Evolutionary conservation across 2,329 filamentous ascomycete genomes (phyloP), one percentile per base, ranked within the genome.

Genomic region (Hypocrella siamensis): DNA sequence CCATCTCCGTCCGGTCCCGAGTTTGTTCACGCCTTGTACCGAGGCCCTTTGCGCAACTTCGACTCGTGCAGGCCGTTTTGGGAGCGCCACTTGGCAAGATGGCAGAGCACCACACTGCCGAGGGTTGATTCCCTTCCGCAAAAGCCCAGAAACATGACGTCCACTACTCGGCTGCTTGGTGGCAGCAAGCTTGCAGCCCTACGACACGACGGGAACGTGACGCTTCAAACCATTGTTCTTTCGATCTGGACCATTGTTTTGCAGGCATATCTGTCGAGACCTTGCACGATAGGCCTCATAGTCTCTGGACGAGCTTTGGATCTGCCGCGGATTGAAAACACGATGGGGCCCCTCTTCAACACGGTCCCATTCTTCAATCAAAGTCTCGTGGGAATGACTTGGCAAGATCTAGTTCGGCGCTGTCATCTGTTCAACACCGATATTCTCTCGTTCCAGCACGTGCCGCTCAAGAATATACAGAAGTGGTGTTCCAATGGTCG

Each of bases 321-420:
- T 27, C 55, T 84, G 10, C 65, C 76, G 6, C 61, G 62, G 2
- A 67, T 75, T 2, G 78, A 85, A 29, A 47, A 62, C 16, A 70
- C 81, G 1, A 67, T 90, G 26, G 88, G 86, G 0, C 86, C 88
- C 0, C 57, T 94, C 15, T 93, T 94, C 64, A 94, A 94, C 47
- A 93, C 85, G 0, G 59, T 94, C 2, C 84, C 86, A 0, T 84
- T 79, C 47, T 64, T 70, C 33, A 53, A 74, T 21, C 46, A 56
- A 5, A 40, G 67, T 11, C 38, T 53, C 6, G 39, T 49, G 1
- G 45, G 52, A 1, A 57, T 65, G 4, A 71, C 63, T 0, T 84
- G 79, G 72, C 48, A 55, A 1, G 61, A 68, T 0, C 51, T 84
- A 1, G 59, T 84, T 16, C 60, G 56, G 12, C 56, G 60, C 31